Evolutionary conservation across 192 early-diverging fungal genomes (phyloP).

Genomic region (Rhizoclosmatium globosum): DNA sequence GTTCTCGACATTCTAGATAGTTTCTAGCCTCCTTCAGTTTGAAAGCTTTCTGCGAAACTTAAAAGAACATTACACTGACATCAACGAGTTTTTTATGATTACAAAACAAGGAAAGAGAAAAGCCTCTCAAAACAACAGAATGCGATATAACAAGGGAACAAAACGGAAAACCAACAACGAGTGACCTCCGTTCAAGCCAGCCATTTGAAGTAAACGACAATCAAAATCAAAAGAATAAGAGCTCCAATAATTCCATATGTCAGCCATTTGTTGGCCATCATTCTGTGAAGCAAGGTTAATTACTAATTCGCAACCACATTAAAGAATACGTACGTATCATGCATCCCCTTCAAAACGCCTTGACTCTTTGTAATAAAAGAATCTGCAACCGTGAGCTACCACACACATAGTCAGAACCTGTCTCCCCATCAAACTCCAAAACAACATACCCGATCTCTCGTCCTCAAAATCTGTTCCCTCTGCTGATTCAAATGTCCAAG

Average conservation of each 20-base stretch:
- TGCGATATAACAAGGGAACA: too few relatives aligned
- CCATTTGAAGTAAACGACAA: slow-evolving; percentile 84
- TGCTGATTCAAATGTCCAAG: slow-evolving; percentile 85
- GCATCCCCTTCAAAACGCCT: slow-evolving; percentile 65
- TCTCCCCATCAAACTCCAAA: background rate
- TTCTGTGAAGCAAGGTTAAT: slow-evolving; percentile 48
- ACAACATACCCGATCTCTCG: slow-evolving; percentile 78
- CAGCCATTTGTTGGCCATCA: slow-evolving; percentile 89
- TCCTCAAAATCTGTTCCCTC: slow-evolving; percentile 87
- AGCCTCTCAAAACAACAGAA: too few relatives aligned
- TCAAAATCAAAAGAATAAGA: slow-evolving; percentile 81
- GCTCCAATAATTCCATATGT: slow-evolving; percentile 85
- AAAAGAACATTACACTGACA: too few relatives aligned
- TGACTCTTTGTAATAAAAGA: slow-evolving; percentile 63
- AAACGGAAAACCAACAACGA: background rate
- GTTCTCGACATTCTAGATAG: too few relatives aligned
- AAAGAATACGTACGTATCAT: slow-evolving; percentile 72
- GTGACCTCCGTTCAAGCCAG: background rate
- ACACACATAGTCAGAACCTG: background rate
- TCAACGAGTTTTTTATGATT: too few relatives aligned
- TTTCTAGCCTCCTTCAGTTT: too few relatives aligned
- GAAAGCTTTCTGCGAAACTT: too few relatives aligned
- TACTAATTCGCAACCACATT: background rate
- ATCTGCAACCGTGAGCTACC: slow-evolving; percentile 57
- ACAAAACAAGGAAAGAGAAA: too few relatives aligned